A percentile compares a stretch with the other conserved stretches of the same genome.
phyloP scores from a whole-genome alignment of 2,329 filamentous ascomycete genomes.

The Colletotrichum sp. region DNA sequence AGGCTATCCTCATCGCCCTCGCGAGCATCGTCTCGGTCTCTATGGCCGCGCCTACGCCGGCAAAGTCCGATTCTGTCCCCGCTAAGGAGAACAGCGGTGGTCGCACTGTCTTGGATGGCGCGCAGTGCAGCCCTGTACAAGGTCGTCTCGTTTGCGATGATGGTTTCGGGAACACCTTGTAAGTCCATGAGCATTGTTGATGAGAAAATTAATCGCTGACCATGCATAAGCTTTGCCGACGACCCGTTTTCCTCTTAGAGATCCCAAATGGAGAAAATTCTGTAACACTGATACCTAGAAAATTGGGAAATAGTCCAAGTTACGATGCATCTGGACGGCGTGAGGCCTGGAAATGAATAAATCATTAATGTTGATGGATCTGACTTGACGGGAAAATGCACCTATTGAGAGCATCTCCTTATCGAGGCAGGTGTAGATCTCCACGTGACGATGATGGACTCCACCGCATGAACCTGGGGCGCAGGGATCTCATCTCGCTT shows the following conservation, averaged over 20 bases:
- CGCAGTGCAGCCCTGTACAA: slow-evolving; percentile 7
- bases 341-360: neutral
- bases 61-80: neutral
- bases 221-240: neutral
- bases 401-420: neutral
- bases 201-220: neutral
- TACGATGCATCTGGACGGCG: neutral
- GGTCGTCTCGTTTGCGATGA: slow-evolving; percentile 9
- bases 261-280: fast-evolving
- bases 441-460: neutral
- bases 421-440: neutral
- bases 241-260: slow-evolving; percentile 7
- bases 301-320: neutral
- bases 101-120: neutral
- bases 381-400: neutral
- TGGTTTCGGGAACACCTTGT: slow-evolving; percentile 8
- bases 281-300: neutral
- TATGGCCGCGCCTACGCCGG: neutral
- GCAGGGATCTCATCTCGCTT: neutral
- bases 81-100: slow-evolving; percentile 6
- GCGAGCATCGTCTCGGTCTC: neutral
- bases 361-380: neutral
- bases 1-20: neutral
- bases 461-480: neutral
- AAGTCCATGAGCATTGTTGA: neutral